Base-by-base conservation (phyloP, 2,329 filamentous ascomycete species). In the Paracorniculantispora psalliotae region DNA sequence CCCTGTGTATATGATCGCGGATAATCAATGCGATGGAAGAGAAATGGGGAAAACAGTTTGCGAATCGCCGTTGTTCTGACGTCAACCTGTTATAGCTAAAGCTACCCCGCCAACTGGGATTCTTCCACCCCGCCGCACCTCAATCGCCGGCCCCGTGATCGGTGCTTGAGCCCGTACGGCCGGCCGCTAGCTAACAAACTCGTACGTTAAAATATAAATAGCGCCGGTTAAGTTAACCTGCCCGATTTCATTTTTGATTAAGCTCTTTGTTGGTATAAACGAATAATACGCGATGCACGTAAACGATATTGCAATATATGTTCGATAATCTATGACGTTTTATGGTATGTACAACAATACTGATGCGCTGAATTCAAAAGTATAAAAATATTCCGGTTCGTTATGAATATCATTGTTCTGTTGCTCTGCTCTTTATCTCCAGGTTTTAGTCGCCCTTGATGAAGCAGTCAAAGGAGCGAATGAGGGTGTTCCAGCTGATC, bases 401-500 rank as follows among this genome's bases (percentile, higher is more conserved):
- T 49, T 10, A 37, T 13, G 15, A 19, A 53, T 21, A 5, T 43
- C 25, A 17, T 13, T n/a, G 33, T 47, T 4, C 9, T 23, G 9
- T 19, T 52, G 6, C 5, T 6, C 26, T 17, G 26, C 37, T 19
- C 21, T 15, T 25, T 5, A 28, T n/a, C 49, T 44, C 30, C 52
- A 19, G 30, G n/a, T 50, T 26, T 13, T 47, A 10, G 8, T 54
- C 19, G 50, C 57, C 61, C 55, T 67, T 68, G 12, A 59, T 19
- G 3, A 52, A 35, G 61, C 73, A 75, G 59, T 71, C 67, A 55
- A 75, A 75, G 63, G 71, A 73, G 53, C 60, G 63, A 53, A 75
- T 67, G 21, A 72, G 59, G n/a, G 60, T 70, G 49, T 78, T 67
- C 81, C 80, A 83, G 49, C 68, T 59, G 48, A 80, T 76, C 28